These are phyloP conservation scores for Alternaria ventricosa DNA, from an alignment of 2,329 filamentous ascomycete genomes.

Conservation along the genomic window DNA sequence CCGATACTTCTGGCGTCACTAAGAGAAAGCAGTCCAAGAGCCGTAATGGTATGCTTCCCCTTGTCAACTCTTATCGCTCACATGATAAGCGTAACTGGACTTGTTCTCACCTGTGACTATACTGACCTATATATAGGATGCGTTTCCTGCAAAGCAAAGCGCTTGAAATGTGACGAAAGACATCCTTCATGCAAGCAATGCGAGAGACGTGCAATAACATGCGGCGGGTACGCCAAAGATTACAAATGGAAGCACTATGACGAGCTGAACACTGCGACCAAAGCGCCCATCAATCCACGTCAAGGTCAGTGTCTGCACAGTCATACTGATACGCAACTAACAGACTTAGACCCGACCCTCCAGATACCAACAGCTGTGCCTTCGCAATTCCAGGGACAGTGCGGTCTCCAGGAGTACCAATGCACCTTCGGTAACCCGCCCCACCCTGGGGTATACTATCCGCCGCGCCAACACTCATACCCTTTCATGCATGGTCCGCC, in stretches of 20 bases:
- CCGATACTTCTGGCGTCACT: constrained; percentile 49
- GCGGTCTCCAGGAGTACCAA: constrained; percentile 8
- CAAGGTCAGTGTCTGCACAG: constrained; percentile 49
- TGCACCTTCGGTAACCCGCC: constrained; percentile 10
- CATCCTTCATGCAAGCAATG: constrained; percentile 74
- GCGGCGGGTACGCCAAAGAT: constrained; percentile 76
- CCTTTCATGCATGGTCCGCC: constrained; percentile 15
- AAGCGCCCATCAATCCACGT: constrained; percentile 52
- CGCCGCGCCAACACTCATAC: constrained; percentile 15
- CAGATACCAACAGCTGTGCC: constrained; percentile 10
- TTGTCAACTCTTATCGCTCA: constrained; percentile 1
- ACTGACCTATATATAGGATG: constrained; percentile 60
- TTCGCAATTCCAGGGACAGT: neutral
- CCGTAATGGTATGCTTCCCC: constrained; percentile 68
- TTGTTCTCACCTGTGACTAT: neutral
- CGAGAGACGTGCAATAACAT: constrained; percentile 67
- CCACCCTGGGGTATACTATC: constrained; percentile 17
- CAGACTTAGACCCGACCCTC: constrained; percentile 14
- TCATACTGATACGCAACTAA: constrained; percentile 10
- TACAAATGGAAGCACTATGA: constrained; percentile 78
- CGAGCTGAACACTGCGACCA: constrained; percentile 63
- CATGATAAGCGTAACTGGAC: neutral
- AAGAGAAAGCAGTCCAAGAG: constrained; percentile 78
- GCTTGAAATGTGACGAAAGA: constrained; percentile 75
- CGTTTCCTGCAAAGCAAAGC: constrained; percentile 75